Conservation (phyloP, 2,329 filamentous ascomycete genomes). For the Rutstroemia sp. region DNA sequence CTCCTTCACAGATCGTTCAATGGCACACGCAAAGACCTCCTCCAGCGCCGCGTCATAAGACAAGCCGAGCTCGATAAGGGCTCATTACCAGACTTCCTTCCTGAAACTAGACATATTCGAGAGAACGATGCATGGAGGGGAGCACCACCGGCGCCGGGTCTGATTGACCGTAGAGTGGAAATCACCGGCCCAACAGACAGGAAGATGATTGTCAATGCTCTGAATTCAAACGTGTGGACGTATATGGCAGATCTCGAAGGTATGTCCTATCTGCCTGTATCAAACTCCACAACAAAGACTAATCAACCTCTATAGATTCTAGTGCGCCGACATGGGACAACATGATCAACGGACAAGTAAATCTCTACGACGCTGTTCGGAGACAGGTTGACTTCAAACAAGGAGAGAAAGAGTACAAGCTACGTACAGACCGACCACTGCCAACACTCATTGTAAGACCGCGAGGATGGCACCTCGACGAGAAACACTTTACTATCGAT, state of each 20-base stretch:
- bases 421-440: constrained; percentile 78
- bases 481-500: constrained; percentile 96
- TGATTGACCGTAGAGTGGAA: constrained; percentile 90
- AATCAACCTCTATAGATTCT: constrained; percentile 56
- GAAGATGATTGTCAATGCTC: constrained; percentile 97
- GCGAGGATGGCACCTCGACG: constrained; percentile 94
- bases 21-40: constrained; percentile 73
- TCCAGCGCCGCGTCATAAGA: constrained; percentile 77
- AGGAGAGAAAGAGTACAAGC: constrained; percentile 92
- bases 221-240: constrained; percentile 95
- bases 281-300: constrained; percentile 4
- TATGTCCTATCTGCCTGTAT: constrained; percentile 34
- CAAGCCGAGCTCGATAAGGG: constrained; percentile 93
- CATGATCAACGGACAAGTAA: constrained; percentile 97
- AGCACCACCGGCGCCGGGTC: constrained; percentile 80
- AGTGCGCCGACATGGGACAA: constrained; percentile 97
- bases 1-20: constrained; percentile 96
- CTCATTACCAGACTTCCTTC: constrained; percentile 83
- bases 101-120: constrained; percentile 91
- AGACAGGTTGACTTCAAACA: constrained; percentile 94
- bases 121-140: constrained; percentile 93
- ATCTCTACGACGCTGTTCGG: constrained; percentile 93
- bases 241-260: constrained; percentile 99
- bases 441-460: constrained; percentile 92
- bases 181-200: constrained; percentile 96